Evolutionary conservation across 2,329 filamentous ascomycete genomes (phyloP).

Genomic region (Remersonia thermophila): DNA sequence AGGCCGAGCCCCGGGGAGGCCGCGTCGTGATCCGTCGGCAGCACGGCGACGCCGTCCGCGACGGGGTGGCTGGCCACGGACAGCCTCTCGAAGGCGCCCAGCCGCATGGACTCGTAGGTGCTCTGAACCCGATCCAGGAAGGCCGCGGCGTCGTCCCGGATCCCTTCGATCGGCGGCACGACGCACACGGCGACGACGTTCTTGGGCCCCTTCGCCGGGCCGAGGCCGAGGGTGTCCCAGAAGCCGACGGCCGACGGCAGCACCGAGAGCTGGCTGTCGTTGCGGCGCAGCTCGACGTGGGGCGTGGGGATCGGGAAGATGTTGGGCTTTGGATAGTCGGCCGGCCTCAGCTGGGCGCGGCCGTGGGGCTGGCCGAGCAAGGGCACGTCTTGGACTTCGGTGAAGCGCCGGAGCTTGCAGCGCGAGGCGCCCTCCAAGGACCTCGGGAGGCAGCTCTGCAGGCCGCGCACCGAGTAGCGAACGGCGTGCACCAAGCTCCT

Average conservation of each 20-base stretch:
- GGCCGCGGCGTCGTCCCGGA: constrained; percentile 45
- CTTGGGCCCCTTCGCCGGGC: constrained; percentile 58
- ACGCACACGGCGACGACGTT: constrained; percentile 60
- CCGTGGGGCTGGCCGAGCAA: constrained; percentile 36
- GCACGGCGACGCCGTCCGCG: constrained; percentile 32
- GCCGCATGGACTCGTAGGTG: constrained; percentile 60
- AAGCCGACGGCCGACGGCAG: constrained; percentile 64
- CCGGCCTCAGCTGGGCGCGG: constrained; percentile 38
- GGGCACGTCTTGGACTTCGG: constrained; percentile 47
- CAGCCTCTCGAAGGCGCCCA: constrained; percentile 52
- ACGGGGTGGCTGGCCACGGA: constrained; percentile 28
- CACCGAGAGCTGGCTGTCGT: constrained; percentile 57
- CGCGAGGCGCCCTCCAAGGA: constrained; percentile 30
- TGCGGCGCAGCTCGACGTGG: constrained; percentile 59
- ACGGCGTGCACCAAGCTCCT: constrained; percentile 31
- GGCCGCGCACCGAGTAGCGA: constrained; percentile 37
- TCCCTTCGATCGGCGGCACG: constrained; percentile 52
- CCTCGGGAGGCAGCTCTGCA: constrained; percentile 32
- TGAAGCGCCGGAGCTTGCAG: constrained; percentile 35
- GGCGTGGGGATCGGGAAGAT: constrained; percentile 55
- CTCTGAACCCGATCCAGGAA: constrained; percentile 59
- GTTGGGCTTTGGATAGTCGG: constrained; percentile 37
- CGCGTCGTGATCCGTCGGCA: constrained; percentile 25
- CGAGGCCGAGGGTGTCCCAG: constrained; percentile 70
- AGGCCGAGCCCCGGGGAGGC: constrained; percentile 29